Conservation (phyloP, 176 grass and related monocot species). For the Oropetium thomaeum region DNA sequence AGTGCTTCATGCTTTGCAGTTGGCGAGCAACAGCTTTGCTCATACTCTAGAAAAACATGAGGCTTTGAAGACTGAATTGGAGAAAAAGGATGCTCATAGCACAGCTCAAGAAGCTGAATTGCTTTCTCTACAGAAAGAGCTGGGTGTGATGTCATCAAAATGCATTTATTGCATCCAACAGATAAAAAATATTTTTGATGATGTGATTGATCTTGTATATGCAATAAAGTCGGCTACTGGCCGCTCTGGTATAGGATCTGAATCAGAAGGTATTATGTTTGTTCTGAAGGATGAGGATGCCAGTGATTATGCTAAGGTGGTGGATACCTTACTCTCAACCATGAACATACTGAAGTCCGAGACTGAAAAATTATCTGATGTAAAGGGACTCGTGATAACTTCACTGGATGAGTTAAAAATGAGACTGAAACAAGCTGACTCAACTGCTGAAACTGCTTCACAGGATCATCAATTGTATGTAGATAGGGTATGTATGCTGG, state of each 20-base stretch:
- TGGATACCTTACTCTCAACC: constrained; percentile 47
- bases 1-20: constrained; percentile 53
- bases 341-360: constrained; percentile 41
- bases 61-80: constrained; percentile 64
- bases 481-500: constrained; percentile 60
- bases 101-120: constrained; percentile 65
- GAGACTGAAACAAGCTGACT: constrained; percentile 63
- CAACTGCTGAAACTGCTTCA: constrained; percentile 56
- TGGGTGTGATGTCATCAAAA: constrained; percentile 55
- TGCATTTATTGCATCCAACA: constrained; percentile 55
- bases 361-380: constrained; percentile 27
- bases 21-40: constrained; percentile 51
- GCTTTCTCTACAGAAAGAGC: constrained; percentile 46
- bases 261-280: constrained; percentile 32
- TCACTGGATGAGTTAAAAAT: constrained; percentile 49
- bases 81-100: constrained; percentile 49
- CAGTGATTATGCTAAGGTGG: constrained; percentile 38
- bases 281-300: constrained; percentile 39
- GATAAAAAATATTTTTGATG: constrained; percentile 42
- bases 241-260: constrained; percentile 33
- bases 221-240: constrained; percentile 40
- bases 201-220: constrained; percentile 35
- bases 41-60: constrained; percentile 58
- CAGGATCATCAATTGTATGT: constrained; percentile 46
- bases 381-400: constrained; percentile 40